A percentile compares a stretch with the other conserved stretches of the same genome.
These are phyloP conservation scores for Coemansia sp. DNA, from an alignment of 192 early-diverging fungal species.

Conservation along the genomic window DNA sequence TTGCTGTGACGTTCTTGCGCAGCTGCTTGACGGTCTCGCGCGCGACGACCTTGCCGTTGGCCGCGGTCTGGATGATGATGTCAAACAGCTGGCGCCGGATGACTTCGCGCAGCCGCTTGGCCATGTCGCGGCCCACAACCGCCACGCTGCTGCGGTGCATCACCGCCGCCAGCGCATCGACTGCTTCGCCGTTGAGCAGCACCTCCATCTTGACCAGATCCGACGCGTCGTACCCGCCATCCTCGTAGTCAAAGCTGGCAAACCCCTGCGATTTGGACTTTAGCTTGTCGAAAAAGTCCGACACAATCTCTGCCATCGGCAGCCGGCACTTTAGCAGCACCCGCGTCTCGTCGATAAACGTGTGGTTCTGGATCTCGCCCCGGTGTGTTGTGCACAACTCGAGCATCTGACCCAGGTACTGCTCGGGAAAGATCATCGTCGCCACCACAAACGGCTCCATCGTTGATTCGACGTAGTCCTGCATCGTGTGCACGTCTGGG, in stretches of 20 bases:
- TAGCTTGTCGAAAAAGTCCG: slow-evolving; percentile 93
- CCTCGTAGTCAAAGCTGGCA: slow-evolving; percentile 91
- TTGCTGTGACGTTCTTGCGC: slow-evolving; percentile 95
- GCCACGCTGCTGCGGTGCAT: slow-evolving; percentile 73
- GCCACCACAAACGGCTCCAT: slow-evolving; percentile 92
- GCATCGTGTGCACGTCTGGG: slow-evolving; percentile 70
- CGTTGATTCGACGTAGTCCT: slow-evolving; percentile 61
- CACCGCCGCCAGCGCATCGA: slow-evolving; percentile 91
- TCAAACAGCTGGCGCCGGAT: slow-evolving; percentile 91
- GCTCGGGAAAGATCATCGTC: slow-evolving; percentile 86
- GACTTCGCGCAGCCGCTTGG: slow-evolving; percentile 75
- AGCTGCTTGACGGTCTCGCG: slow-evolving; percentile 83
- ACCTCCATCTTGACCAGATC: slow-evolving; percentile 94
- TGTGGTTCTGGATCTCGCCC: slow-evolving; percentile 84
- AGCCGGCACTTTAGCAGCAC: slow-evolving; percentile 84
- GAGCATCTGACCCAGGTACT: slow-evolving; percentile 73
- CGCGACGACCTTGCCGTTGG: slow-evolving; percentile 82
- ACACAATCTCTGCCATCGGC: slow-evolving; percentile 92
- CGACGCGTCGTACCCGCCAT: slow-evolving; percentile 77
- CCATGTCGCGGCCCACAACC: slow-evolving; percentile 76
- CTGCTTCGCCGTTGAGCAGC: slow-evolving; percentile 83
- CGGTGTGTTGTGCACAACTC: slow-evolving; percentile 69
- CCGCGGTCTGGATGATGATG: slow-evolving; percentile 85
- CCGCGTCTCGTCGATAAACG: slow-evolving; percentile 80
- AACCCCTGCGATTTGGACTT: slow-evolving; percentile 89